Conservation (phyloP, 148 eudicot genomes). For the Cornus controversa region DNA sequence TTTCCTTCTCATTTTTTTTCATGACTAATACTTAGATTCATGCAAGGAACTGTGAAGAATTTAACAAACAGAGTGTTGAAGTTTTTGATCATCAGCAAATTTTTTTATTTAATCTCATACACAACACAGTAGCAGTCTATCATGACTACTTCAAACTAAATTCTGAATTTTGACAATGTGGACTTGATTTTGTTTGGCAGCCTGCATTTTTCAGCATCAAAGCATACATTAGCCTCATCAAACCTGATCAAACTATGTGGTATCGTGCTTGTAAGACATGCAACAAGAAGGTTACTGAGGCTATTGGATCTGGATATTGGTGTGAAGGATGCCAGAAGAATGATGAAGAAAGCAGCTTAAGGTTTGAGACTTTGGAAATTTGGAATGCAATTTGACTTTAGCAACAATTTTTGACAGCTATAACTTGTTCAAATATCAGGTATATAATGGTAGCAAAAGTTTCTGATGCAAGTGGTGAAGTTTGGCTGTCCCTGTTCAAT, state of each 20-base stretch:
- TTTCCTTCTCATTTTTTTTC: not conserved
- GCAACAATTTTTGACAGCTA: not conserved
- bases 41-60: slow-evolving; percentile 1
- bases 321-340: slow-evolving; percentile 95
- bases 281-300: slow-evolving; percentile 92
- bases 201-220: slow-evolving; percentile 74
- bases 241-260: slow-evolving; percentile 89
- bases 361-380: slow-evolving; percentile 36
- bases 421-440: slow-evolving; percentile 31
- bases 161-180: slow-evolving; percentile 12
- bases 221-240: slow-evolving; percentile 73
- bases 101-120: not conserved
- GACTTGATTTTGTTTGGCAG: slow-evolving; percentile 34
- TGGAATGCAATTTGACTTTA: not conserved
- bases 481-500: slow-evolving; percentile 78
- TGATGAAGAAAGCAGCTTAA: slow-evolving; percentile 74
- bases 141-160: not conserved
- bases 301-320: slow-evolving; percentile 89
- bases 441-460: slow-evolving; percentile 72
- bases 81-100: too few species aligned
- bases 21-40: not conserved
- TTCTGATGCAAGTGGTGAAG: slow-evolving; percentile 86
- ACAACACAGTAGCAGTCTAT: not conserved
- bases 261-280: slow-evolving; percentile 96
- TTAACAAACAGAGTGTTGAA: not conserved